Conservation (phyloP, 768 basidiomycete species). For the Lentinus brumalis region DNA sequence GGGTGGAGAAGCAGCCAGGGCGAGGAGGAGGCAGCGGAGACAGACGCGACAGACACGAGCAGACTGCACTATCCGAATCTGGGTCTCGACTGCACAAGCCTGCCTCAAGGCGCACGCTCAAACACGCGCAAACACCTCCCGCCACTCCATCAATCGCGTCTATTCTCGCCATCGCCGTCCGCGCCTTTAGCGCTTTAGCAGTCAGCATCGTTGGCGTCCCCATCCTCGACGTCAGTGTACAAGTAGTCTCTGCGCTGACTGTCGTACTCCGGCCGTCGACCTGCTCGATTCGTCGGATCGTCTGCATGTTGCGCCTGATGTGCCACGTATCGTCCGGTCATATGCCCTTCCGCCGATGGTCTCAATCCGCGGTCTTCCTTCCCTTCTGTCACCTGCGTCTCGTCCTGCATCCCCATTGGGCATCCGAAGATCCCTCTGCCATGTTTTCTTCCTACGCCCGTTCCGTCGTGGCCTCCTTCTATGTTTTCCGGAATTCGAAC, state of each 20-base stretch:
- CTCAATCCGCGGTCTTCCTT: conserved; percentile 1
- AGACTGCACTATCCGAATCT: neutral
- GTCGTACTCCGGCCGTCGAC: conserved; percentile 1
- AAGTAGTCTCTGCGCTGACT: neutral
- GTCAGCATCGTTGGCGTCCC: too few species aligned
- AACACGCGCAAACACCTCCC: conserved; percentile 8
- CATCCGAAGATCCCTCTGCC: conserved; percentile 12
- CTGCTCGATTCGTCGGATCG: conserved; percentile 16
- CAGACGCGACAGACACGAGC: conserved; percentile 11
- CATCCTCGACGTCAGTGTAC: neutral
- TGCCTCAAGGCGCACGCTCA: neutral
- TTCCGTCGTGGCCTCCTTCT: conserved; percentile 9
- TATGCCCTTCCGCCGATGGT: conserved; percentile 9
- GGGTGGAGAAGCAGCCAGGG: neutral
- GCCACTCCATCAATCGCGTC: conserved; percentile 3
- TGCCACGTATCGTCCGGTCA: conserved; percentile 16
- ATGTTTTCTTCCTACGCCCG: neutral
- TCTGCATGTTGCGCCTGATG: conserved; percentile 17
- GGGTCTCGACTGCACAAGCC: conserved; percentile 1
- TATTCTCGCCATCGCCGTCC: conserved; percentile 9
- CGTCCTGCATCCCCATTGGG: neutral
- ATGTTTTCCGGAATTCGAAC: conserved; percentile 9
- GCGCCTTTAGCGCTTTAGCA: neutral
- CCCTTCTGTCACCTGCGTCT: conserved; percentile 12
- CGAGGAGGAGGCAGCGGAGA: conserved; percentile 1